These are phyloP conservation scores for Trichophyton benhamiae DNA, from an alignment of 2,329 filamentous ascomycete genomes.

Conservation along the genomic window DNA sequence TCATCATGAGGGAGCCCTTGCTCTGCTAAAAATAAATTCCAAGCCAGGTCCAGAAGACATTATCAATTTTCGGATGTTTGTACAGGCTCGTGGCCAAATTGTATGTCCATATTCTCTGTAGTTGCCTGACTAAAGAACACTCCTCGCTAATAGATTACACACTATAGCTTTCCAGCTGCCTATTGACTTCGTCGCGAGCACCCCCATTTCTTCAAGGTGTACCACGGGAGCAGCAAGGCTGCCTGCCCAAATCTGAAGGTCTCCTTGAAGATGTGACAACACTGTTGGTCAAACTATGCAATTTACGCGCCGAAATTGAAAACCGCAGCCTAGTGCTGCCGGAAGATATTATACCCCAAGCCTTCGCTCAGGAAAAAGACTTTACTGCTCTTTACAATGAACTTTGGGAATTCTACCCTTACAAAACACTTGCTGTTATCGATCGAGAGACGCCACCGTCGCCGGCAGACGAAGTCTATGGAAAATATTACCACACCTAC, in stretches of 20 bases:
- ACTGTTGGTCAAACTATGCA: slow-evolving; percentile 21
- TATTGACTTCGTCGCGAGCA: slow-evolving; percentile 4
- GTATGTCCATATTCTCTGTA: neutral
- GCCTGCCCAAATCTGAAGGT: slow-evolving; percentile 12
- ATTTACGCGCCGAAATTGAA: slow-evolving; percentile 25
- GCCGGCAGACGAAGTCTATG: slow-evolving; percentile 25
- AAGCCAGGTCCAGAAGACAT: neutral
- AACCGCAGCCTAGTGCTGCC: slow-evolving; percentile 17
- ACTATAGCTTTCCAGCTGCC: slow-evolving; percentile 8
- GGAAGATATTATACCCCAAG: slow-evolving; percentile 21
- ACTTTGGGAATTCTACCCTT: slow-evolving; percentile 20
- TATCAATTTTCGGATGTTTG: slow-evolving; percentile 1
- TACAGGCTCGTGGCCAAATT: slow-evolving; percentile 10
- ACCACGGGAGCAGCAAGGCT: neutral
- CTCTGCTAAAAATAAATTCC: slow-evolving; percentile 41
- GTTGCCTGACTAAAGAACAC: no score
- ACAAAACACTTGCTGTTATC: slow-evolving; percentile 9
- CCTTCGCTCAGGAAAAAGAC: slow-evolving; percentile 24
- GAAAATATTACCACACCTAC: slow-evolving; percentile 45
- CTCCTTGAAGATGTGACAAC: slow-evolving; percentile 22
- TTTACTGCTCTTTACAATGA: slow-evolving; percentile 23
- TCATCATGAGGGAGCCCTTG: slow-evolving; percentile 49
- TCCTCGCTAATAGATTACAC: neutral
- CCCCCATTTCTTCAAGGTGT: neutral
- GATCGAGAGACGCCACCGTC: neutral